Conservation (phyloP, 1,139 yeast species). For the Nematodospora anomalae region DNA sequence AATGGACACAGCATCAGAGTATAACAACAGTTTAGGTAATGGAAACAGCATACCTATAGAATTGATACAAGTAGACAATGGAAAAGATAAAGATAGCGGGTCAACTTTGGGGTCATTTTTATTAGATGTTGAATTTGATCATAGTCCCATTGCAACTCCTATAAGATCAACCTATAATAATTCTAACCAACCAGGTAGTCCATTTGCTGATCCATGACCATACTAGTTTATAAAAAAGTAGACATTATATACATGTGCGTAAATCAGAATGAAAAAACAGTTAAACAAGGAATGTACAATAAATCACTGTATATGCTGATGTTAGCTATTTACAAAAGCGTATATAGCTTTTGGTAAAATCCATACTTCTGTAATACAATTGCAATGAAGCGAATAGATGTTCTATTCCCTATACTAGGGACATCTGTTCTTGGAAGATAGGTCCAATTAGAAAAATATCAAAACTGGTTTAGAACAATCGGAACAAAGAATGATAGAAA, state of each 20-base stretch:
- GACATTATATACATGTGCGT: background rate
- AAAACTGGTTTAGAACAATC: no score
- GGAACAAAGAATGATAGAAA: no score
- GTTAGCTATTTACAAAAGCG: no score
- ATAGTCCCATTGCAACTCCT: constrained; percentile 8
- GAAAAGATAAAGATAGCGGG: constrained; percentile 12
- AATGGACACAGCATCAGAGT: constrained; percentile 11
- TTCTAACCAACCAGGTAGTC: constrained; percentile 25
- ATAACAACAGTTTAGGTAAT: constrained; percentile 3
- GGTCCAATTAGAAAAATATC: no score
- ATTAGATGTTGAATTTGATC: constrained; percentile 38
- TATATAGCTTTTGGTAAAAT: no score
- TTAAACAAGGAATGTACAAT: no score
- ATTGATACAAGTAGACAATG: constrained; percentile 8
- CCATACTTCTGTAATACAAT: no score
- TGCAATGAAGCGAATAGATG: no score
- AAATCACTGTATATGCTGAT: no score
- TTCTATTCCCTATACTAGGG: no score
- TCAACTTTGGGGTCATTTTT: constrained; percentile 32
- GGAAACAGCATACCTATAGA: constrained; percentile 8
- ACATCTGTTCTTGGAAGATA: no score
- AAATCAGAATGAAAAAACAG: no score
- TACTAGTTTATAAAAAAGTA: background rate
- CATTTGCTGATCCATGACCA: constrained; percentile 31
- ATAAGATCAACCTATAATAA: constrained; percentile 3